Evolutionary conservation across 2,329 filamentous ascomycete species (phyloP), one percentile per base, ranked within the genome.

Genomic region (Monosporascus sp.): DNA sequence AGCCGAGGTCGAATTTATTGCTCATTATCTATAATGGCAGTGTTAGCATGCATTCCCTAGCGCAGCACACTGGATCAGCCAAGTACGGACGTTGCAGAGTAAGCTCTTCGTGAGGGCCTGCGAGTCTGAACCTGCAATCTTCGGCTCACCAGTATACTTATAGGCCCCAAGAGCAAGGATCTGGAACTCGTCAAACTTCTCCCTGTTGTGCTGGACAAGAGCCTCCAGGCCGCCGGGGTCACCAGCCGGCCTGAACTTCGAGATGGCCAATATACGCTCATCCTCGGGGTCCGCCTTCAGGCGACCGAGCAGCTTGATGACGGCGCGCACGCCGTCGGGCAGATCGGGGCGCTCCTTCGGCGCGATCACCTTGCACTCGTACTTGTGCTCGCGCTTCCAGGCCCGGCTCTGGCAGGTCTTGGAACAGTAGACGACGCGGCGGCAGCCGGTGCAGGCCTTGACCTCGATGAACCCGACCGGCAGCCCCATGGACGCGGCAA

Each of bases 371-470:
- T 61, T 60, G 58, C 64, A 66, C 50, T 66, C 64, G 49, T 63
- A 49, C 56, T 65, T 65, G 55, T 66, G 64, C 51, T 65, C 64
- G 31, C 56, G 55, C 47, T 66, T 65, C 64, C 64, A 67, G 24
- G 60, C 63, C 46, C 53, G 58, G n/a, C 56, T 51, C 51, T 67
- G 64, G 57, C 64, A 67, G 16, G 52, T 47, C 55, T 61, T 64
- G 31, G 64, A 66, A 51, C 64, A 67, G 56, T 67, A 67, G 24
- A 48, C 55, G 43, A 63, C 60, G 14, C 55, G 50, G 35, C 50
- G 54, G 50, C 64, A 67, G 22, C 57, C 63, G 3, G 59, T 60
- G 54, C 64, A 66, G 45, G 47, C 48, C 50, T 65, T 65, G 46
- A 61, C 52, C 22, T 65, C 59, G 7, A 54, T 55, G 45, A 56